phyloP scores from a whole-genome alignment of 768 basidiomycete genomes.

The Lentinus brumalis region DNA sequence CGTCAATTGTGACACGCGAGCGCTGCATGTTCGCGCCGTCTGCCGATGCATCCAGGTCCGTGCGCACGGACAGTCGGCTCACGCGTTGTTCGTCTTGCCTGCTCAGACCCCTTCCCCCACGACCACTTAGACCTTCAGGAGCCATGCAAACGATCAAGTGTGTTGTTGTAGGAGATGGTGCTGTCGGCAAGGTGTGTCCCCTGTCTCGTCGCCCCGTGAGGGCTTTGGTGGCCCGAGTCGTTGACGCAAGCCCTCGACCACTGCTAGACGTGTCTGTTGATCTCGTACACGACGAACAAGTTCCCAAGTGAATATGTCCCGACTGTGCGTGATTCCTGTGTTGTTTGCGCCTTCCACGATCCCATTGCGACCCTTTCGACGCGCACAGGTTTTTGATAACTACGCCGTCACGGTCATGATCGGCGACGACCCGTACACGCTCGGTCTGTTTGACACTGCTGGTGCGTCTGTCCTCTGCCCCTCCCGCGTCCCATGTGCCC shows the following conservation, averaged over 20 bases:
- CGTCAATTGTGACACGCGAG: slow-evolving; percentile 20
- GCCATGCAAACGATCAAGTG: slow-evolving; percentile 97
- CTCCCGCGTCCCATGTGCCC: slow-evolving; percentile 6
- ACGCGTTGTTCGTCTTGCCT: not conserved
- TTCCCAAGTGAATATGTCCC: slow-evolving; percentile 99
- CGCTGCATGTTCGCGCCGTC: slow-evolving; percentile 16
- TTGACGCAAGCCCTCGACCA: slow-evolving; percentile 5
- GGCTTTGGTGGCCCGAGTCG: too few relatives aligned
- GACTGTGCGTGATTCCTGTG: slow-evolving; percentile 62
- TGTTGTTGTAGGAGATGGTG: slow-evolving; percentile 97
- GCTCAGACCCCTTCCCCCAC: slow-evolving; percentile 7
- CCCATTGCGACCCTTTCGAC: not conserved
- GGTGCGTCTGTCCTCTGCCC: slow-evolving; percentile 52
- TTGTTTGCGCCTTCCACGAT: slow-evolving; percentile 10
- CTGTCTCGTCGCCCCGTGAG: not conserved
- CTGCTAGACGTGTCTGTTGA: slow-evolving; percentile 87
- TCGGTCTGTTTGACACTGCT: slow-evolving; percentile 98
- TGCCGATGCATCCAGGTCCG: slow-evolving; percentile 1
- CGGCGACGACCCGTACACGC: slow-evolving; percentile 97
- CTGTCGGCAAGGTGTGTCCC: slow-evolving; percentile 88
- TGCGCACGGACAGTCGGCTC: slow-evolving; percentile 6
- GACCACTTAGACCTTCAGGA: slow-evolving; percentile 24
- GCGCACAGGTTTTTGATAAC: slow-evolving; percentile 86
- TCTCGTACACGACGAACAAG: slow-evolving; percentile 97
- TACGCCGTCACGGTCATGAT: slow-evolving; percentile 99